Base-by-base conservation (phyloP, 2,329 filamentous ascomycete genomes). In the Penicillium freii region DNA sequence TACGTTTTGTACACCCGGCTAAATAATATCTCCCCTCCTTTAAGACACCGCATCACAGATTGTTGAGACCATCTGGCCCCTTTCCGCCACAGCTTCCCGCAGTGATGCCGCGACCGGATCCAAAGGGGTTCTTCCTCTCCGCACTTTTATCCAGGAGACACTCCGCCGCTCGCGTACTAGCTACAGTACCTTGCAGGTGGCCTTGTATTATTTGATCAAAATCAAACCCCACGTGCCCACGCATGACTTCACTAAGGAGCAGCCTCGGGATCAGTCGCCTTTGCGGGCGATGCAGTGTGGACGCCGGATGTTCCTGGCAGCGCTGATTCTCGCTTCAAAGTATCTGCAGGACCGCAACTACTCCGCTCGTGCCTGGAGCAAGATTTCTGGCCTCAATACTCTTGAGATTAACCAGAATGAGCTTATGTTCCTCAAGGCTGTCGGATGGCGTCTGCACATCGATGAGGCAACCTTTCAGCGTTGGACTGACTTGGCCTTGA, bases 291-390 rank as follows among this genome's bases (percentile, higher is more conserved):
- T 99, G 70, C 92, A 96, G 76, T 97, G 94, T 75, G 94, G 94
- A 54, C 89, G 94, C 61, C 91, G 94, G 69, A 97, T 97, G 93
- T 97, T 99, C 73, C 83, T 99, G 53, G 88, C 94, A 11, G 92
- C 93, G 47, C 82, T 99, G 60, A 97, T 99, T 64, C 82, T 99
- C 56, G 94, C 94, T 2, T 97, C 94, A 36, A 99, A 99, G 80
- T 99, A 97, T 73, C 81, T 99, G 46, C 94, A 99, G 76, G 94
- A 99, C 73, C 88, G 93, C 66, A 99, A 97, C 78, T 99, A 96
- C 77, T 97, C 94, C 15, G 92, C 94, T 48, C 88, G 93, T 55
- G 94, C 94, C 42, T 99, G 94, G 94, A 97, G 93, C 76, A 97
- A 96, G 81, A 99, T 99, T 67, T 97, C 94, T 19, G 94, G 94